phyloP scores from a whole-genome alignment of 1,284 basidiomycete species.

The Ceratobasidium sp. region DNA sequence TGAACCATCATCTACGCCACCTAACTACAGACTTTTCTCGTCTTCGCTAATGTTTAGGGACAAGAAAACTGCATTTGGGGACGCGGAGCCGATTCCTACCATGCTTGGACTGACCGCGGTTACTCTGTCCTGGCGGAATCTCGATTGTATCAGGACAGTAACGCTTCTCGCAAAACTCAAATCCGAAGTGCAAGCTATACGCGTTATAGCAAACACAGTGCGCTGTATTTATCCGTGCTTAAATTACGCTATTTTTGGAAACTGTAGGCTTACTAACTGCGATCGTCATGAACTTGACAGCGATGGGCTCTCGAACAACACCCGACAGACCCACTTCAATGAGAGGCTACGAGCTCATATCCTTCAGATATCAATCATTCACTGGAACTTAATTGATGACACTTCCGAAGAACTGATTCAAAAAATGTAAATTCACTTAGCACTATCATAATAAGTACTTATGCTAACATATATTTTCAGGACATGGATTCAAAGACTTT shows the following conservation, averaged over 20 bases:
- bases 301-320: not conserved
- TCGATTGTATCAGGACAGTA: not conserved
- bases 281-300: conserved; percentile 14
- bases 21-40: conserved; percentile 13
- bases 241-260: conserved; percentile 31
- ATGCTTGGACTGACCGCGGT: not conserved
- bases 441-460: not conserved
- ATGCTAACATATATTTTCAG: not conserved
- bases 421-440: not conserved
- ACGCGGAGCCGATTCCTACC: not conserved
- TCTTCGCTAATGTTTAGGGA: conserved; percentile 8
- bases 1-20: not conserved
- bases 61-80: not conserved
- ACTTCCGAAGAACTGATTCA: not conserved
- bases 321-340: conserved; percentile 19
- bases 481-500: conserved; percentile 10
- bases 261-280: conserved; percentile 7
- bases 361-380: conserved; percentile 9
- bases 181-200: not conserved
- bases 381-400: not conserved
- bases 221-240: not conserved
- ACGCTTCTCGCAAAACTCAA: not conserved
- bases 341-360: conserved; percentile 17
- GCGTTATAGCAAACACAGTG: not conserved
- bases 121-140: not conserved